Evolutionary conservation across 768 basidiomycete genomes (phyloP).

Genomic region (Tulasnella calospora): DNA sequence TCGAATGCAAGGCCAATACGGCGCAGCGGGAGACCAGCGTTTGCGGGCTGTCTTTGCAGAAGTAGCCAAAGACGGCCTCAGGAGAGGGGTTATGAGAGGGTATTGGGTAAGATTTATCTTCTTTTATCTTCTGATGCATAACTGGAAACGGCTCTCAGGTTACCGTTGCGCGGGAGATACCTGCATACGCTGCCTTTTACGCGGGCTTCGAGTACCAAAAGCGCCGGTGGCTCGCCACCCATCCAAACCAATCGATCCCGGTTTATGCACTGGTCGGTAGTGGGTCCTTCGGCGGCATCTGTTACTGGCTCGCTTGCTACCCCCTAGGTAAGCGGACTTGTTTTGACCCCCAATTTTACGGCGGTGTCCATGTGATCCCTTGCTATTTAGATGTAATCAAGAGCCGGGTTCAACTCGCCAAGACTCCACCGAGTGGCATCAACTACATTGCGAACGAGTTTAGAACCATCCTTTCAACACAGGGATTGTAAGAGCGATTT

Average conservation of each 20-base stretch:
- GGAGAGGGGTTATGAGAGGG: slow-evolving; percentile 88
- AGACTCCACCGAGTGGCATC: slow-evolving; percentile 60
- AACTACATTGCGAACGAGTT: slow-evolving; percentile 70
- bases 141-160: slow-evolving; percentile 46
- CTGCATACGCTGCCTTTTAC: slow-evolving; percentile 85
- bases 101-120: slow-evolving; percentile 67
- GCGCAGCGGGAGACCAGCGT: slow-evolving; percentile 69
- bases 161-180: slow-evolving; percentile 88
- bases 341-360: neutral
- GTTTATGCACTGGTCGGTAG: slow-evolving; percentile 82
- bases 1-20: slow-evolving; percentile 95
- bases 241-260: slow-evolving; percentile 59
- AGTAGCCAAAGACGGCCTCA: slow-evolving; percentile 82
- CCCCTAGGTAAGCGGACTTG: slow-evolving; percentile 55
- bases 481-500: slow-evolving; percentile 56
- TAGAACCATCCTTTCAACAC: slow-evolving; percentile 31
- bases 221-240: slow-evolving; percentile 59
- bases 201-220: slow-evolving; percentile 86
- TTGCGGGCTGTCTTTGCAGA: slow-evolving; percentile 66
- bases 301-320: slow-evolving; percentile 93
- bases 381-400: slow-evolving; percentile 71
- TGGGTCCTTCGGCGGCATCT: slow-evolving; percentile 79
- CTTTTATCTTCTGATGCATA: neutral
- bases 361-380: neutral
- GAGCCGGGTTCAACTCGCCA: slow-evolving; percentile 78